These are phyloP conservation scores for Xylariaceae sp. DNA, from an alignment of 2,329 filamentous ascomycete genomes.

Conservation along the genomic window DNA sequence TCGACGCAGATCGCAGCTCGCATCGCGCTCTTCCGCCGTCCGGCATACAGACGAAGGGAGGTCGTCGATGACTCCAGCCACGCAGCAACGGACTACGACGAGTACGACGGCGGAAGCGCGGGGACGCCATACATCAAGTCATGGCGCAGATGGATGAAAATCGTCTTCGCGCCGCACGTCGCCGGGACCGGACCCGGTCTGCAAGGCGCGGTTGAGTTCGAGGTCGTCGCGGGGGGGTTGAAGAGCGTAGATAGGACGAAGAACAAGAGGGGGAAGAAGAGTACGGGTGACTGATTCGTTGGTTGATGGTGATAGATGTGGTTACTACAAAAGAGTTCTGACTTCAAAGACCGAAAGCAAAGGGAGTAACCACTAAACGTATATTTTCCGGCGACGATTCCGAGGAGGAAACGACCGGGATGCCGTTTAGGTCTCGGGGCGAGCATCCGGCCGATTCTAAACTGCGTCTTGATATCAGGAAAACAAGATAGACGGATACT, in stretches of 20 bases:
- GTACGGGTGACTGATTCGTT: neutral
- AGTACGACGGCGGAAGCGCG: slow-evolving; percentile 37
- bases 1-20: slow-evolving; percentile 81
- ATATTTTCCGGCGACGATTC: neutral
- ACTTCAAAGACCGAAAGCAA: no score
- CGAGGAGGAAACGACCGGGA: neutral
- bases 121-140: slow-evolving; percentile 44
- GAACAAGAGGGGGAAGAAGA: slow-evolving; percentile 18
- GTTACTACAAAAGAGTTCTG: no score
- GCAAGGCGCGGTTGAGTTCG: slow-evolving; percentile 61
- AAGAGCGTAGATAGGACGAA: slow-evolving; percentile 33
- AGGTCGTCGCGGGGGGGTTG: slow-evolving; percentile 66
- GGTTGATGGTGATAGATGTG: neutral
- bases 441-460: neutral
- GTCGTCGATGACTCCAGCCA: slow-evolving; percentile 28
- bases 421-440: neutral
- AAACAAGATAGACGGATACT: neutral
- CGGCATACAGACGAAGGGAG: slow-evolving; percentile 35
- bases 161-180: slow-evolving; percentile 83
- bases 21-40: slow-evolving; percentile 73
- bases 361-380: no score
- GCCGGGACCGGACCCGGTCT: slow-evolving; percentile 47
- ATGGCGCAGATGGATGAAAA: slow-evolving; percentile 76
- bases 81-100: slow-evolving; percentile 13
- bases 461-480: neutral